Evolutionary conservation across 805 yeast genomes (phyloP).

Genomic region (Candida awuae): DNA sequence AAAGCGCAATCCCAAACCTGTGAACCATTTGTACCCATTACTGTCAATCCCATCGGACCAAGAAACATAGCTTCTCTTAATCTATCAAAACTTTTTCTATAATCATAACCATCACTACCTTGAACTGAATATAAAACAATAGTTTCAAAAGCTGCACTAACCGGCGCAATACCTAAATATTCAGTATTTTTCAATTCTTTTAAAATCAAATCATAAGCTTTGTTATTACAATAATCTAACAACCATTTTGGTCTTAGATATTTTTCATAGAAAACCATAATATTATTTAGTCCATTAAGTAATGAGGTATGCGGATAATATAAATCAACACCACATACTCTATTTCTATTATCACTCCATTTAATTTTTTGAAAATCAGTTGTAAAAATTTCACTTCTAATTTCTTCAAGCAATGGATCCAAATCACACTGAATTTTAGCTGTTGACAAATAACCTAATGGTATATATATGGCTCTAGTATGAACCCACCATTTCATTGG

Average conservation of each 20-base stretch:
- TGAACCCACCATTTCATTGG: slow-evolving; percentile 99
- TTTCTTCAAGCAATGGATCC: slow-evolving; percentile 52
- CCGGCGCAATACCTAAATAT: slow-evolving; percentile 85
- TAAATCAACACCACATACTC: slow-evolving; percentile 84
- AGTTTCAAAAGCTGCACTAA: slow-evolving; percentile 76
- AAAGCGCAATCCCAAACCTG: slow-evolving; percentile 97
- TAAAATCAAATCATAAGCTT: slow-evolving; percentile 54
- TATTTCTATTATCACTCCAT: slow-evolving; percentile 65
- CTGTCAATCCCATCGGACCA: slow-evolving; percentile 86
- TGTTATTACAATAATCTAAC: slow-evolving; percentile 39
- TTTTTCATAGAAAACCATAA: slow-evolving; percentile 58
- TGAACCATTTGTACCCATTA: slow-evolving; percentile 96
- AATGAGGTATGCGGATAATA: slow-evolving; percentile 84
- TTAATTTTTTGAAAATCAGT: slow-evolving; percentile 58
- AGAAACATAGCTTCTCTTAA: slow-evolving; percentile 73
- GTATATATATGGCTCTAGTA: slow-evolving; percentile 83
- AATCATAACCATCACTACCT: slow-evolving; percentile 59
- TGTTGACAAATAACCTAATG: slow-evolving; percentile 74
- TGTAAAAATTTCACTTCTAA: slow-evolving; percentile 76
- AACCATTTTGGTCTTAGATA: slow-evolving; percentile 74
- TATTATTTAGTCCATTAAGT: slow-evolving; percentile 53
- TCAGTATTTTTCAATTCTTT: slow-evolving; percentile 77
- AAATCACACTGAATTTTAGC: slow-evolving; percentile 46
- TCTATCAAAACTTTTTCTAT: slow-evolving; percentile 45
- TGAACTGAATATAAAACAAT: slow-evolving; percentile 63